phyloP scores from a whole-genome alignment of 345 rosid species.

The Raphanus sativus region DNA sequence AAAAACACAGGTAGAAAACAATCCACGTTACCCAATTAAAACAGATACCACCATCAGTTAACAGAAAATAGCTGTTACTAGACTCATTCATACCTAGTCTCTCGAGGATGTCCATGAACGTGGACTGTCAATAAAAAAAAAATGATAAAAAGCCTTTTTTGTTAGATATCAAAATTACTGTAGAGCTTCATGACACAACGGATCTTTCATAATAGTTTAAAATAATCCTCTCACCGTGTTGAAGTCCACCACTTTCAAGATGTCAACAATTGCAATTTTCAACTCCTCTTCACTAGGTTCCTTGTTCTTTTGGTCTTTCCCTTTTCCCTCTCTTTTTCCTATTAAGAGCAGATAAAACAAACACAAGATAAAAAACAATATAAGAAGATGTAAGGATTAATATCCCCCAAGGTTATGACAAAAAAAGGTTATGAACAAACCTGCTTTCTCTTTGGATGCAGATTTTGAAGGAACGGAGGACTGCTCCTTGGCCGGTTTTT shows the following conservation, averaged over 20 bases:
- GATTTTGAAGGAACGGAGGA: conserved; percentile 51
- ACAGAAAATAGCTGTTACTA: neutral
- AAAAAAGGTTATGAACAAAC: conserved; percentile 37
- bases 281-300: conserved; percentile 65
- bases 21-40: neutral
- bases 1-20: conserved; percentile 22
- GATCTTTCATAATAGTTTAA: conserved; percentile 9
- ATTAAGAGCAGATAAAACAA: conserved; percentile 5
- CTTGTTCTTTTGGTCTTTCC: conserved; percentile 53
- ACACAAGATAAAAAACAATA: too few relatives aligned
- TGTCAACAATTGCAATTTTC: conserved; percentile 66
- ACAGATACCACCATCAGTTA: too few relatives aligned
- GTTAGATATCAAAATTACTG: conserved; percentile 16
- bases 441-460: conserved; percentile 64
- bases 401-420: neutral
- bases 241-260: conserved; percentile 84
- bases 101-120: conserved; percentile 86
- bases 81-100: conserved; percentile 59
- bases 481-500: conserved; percentile 42
- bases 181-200: neutral
- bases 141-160: conserved; percentile 12
- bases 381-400: too few relatives aligned
- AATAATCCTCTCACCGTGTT: conserved; percentile 57
- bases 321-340: conserved; percentile 59
- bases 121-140: conserved; percentile 66